Evolutionary conservation across 306 rosid species (phyloP).

Genomic region (Casuarina equisetifolia): DNA sequence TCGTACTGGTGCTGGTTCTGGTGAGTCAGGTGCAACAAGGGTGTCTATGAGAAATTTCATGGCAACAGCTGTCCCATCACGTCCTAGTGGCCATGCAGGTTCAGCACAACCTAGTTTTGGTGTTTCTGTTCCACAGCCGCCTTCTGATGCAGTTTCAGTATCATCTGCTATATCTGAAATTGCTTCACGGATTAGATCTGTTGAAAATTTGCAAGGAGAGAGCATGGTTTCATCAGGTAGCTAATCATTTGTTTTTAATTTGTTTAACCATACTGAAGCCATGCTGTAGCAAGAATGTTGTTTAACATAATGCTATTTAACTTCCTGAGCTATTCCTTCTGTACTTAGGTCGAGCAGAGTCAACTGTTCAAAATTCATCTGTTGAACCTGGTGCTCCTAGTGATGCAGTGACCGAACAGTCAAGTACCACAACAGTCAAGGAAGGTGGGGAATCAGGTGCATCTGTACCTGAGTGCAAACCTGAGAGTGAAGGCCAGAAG

Average conservation of each 20-base stretch:
- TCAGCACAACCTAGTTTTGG: conserved; percentile 52
- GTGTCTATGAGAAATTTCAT: conserved; percentile 59
- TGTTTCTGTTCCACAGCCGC: conserved; percentile 57
- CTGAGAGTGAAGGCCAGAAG: conserved; percentile 47
- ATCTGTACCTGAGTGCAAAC: conserved; percentile 34
- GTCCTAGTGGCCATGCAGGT: conserved; percentile 39
- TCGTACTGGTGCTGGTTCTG: conserved; percentile 51
- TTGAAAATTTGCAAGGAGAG: conserved; percentile 58
- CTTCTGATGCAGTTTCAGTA: conserved; percentile 52
- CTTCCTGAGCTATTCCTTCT: conserved; percentile 29
- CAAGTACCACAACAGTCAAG: conserved; percentile 33
- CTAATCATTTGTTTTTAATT: conserved; percentile 18
- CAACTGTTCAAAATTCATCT: conserved; percentile 47
- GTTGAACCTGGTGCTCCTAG: conserved; percentile 43
- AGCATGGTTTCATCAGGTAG: conserved; percentile 52
- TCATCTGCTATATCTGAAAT: conserved; percentile 61
- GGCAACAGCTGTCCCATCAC: conserved; percentile 51
- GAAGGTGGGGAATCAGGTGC: conserved; percentile 35
- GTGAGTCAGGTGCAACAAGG: conserved; percentile 55
- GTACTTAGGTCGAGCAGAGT: conserved; percentile 52
- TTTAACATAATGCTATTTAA: conserved; percentile 6
- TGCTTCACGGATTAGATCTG: conserved; percentile 50
- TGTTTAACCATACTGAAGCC: background rate
- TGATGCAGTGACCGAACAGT: conserved; percentile 46
- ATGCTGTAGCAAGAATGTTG: conserved; percentile 7